These are phyloP conservation scores for Aspergillus aculeatinus DNA, from an alignment of 2,329 filamentous ascomycete species.

Conservation along the genomic window DNA sequence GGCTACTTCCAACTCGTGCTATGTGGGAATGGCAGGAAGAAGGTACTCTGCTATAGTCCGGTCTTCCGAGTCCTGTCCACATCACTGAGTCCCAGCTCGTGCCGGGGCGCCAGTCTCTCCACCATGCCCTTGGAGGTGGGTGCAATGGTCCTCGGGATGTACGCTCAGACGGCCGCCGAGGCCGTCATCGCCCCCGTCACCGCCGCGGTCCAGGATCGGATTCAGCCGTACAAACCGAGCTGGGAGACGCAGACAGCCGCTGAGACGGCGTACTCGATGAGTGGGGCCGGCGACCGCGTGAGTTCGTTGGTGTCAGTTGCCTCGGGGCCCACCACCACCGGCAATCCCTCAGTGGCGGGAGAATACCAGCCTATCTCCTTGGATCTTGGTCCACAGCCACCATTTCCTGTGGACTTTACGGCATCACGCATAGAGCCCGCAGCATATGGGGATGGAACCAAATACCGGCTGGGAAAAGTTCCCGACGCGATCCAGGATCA, in stretches of 20 bases:
- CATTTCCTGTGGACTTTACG: conserved; percentile 32
- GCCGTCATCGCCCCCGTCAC: conserved; percentile 26
- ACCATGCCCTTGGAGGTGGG: conserved; percentile 67
- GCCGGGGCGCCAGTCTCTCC: conserved; percentile 63
- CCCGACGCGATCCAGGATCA: conserved; percentile 54
- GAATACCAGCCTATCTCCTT: conserved; percentile 11
- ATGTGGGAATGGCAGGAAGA: conserved; percentile 56
- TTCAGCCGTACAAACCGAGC: conserved; percentile 31
- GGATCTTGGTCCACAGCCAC: conserved; percentile 33
- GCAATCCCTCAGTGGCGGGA: not conserved
- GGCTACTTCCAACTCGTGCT: conserved; percentile 69
- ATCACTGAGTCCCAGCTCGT: conserved; percentile 58
- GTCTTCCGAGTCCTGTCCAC: conserved; percentile 69
- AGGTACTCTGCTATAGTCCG: conserved; percentile 63
- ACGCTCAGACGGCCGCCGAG: conserved; percentile 38
- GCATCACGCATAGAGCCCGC: conserved; percentile 37
- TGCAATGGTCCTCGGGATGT: conserved; percentile 44
- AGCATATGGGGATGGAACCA: conserved; percentile 50
- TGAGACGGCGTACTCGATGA: conserved; percentile 33
- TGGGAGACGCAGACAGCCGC: conserved; percentile 33
- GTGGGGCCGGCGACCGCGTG: conserved; percentile 29
- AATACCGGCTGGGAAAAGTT: conserved; percentile 55
- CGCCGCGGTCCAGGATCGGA: conserved; percentile 25
- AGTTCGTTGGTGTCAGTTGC: conserved; percentile 17
- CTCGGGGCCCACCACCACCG: not conserved